A percentile compares a stretch with the other conserved stretches of the same genome.
These are phyloP conservation scores for Decorospora gaudefroyi DNA, from an alignment of 2,329 filamentous ascomycete species.

Conservation along the genomic window DNA sequence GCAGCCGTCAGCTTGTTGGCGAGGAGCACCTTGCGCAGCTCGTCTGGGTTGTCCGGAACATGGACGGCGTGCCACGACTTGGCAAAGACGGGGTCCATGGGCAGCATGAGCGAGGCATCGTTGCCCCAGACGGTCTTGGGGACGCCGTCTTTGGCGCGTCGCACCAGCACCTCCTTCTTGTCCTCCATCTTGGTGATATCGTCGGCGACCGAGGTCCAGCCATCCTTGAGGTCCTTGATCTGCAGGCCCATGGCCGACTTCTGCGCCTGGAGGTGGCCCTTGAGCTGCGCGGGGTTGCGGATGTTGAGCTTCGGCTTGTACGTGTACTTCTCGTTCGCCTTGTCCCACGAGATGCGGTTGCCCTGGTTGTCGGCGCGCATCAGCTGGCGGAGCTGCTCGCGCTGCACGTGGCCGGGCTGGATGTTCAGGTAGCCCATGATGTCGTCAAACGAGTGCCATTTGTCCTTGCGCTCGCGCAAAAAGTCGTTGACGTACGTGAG, in stretches of 20 bases:
- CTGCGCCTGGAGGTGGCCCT: conserved; percentile 79
- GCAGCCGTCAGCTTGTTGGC: conserved; percentile 82
- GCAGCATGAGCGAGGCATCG: conserved; percentile 74
- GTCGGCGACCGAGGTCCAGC: conserved; percentile 84
- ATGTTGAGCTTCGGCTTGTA: conserved; percentile 87
- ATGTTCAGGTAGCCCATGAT: conserved; percentile 82
- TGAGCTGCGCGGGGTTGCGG: conserved; percentile 73
- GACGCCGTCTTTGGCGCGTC: conserved; percentile 86
- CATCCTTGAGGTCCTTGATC: conserved; percentile 92
- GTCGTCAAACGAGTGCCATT: conserved; percentile 71
- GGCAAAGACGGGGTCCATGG: conserved; percentile 81
- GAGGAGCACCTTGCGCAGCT: conserved; percentile 76
- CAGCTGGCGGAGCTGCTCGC: conserved; percentile 64
- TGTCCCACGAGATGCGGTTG: conserved; percentile 64
- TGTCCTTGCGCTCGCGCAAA: conserved; percentile 60
- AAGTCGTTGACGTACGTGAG: conserved; percentile 80
- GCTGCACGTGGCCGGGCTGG: conserved; percentile 62
- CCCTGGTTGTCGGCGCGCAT: conserved; percentile 63
- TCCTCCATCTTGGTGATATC: conserved; percentile 77
- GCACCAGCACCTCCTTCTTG: conserved; percentile 79
- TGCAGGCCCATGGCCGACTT: conserved; percentile 77
- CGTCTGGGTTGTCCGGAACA: conserved; percentile 71
- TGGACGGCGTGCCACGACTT: conserved; percentile 80
- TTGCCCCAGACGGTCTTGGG: conserved; percentile 84
- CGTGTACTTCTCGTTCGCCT: conserved; percentile 69